Base-by-base conservation (phyloP, 371 early-diverging fungal genomes). In the Nosema muscidifuracis region DNA sequence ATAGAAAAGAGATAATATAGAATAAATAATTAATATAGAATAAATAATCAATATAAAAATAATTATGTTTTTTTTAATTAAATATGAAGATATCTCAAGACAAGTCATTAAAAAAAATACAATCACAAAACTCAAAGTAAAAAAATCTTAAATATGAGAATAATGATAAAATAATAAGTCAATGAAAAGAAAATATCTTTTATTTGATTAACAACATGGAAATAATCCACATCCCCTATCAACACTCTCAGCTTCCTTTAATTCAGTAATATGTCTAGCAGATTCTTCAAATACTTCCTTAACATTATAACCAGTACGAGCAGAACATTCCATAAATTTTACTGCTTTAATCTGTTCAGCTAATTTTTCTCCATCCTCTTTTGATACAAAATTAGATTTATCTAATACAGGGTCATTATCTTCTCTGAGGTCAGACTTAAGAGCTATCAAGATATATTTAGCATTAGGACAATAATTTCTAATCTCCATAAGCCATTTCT, bases 401-500 rank as follows among this genome's bases (percentile, higher is more conserved):
- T 78, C 62, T 4, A 73, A 30, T 9, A 43, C 34, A 31, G 75
- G 55, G 1, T 67, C 73, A 20, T 63, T 34, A 15, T 50, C 53
- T 18, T 80, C 74, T 61, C 84, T 65, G 30, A 84, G 62, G 42
- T 84, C 84, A 70, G 70, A 67, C 56, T 84, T 84, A 13, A 84
- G 50, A 2, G 76, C 84, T 42, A 84, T 53, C 16, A 84, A 71
- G 62, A 81, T 83, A 51, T 68, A 81, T 30, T 64, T 65, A 4
- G 80, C 76, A 10, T 58, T 65, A 15, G 83, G 83, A 62, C 83
- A 84, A 20, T 81, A 78, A 67, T 83, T 84, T 62, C 77, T 76
- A 26, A 84, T 79, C 73, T 84, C 84, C 24, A 71, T 50, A 13
- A 84, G 34, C 84, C 84, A 84, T 60, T 84, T 84, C 34, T 73